Evolutionary conservation across 2,329 filamentous ascomycete species (phyloP).

Genomic region (Onygenales sp.): DNA sequence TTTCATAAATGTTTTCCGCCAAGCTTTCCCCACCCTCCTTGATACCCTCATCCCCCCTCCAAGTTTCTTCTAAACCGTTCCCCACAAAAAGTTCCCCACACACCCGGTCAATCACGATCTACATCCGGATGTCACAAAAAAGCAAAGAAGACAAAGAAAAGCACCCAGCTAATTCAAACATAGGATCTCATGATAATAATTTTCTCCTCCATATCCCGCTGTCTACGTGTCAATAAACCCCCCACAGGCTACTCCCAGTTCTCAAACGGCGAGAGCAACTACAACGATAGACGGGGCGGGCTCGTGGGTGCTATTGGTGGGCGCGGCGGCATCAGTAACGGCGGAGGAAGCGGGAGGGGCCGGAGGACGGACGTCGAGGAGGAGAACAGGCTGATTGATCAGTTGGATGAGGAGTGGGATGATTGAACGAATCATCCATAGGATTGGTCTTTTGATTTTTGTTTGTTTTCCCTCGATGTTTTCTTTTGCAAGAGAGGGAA

Average conservation of each 20-base stretch:
- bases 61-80: no score
- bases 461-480: background rate
- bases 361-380: constrained; percentile 51
- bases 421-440: constrained; percentile 37
- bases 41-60: no score
- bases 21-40: no score
- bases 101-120: constrained; percentile 1
- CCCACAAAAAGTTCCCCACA: no score
- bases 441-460: background rate
- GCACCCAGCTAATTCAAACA: background rate
- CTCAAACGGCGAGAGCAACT: constrained; percentile 11
- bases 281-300: constrained; percentile 16
- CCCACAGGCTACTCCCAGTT: constrained; percentile 26
- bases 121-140: constrained; percentile 3
- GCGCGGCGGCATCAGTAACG: constrained; percentile 11
- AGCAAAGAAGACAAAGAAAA: background rate
- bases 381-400: constrained; percentile 89
- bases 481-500: background rate
- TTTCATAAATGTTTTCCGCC: no score
- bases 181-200: constrained; percentile 40
- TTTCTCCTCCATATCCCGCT: constrained; percentile 34
- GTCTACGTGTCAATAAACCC: constrained; percentile 23
- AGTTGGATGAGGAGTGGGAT: constrained; percentile 95
- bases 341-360: constrained; percentile 28
- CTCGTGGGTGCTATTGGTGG: constrained; percentile 29